Base-by-base conservation (phyloP, 768 basidiomycete species). In the Rhizopogon salebrosus region DNA sequence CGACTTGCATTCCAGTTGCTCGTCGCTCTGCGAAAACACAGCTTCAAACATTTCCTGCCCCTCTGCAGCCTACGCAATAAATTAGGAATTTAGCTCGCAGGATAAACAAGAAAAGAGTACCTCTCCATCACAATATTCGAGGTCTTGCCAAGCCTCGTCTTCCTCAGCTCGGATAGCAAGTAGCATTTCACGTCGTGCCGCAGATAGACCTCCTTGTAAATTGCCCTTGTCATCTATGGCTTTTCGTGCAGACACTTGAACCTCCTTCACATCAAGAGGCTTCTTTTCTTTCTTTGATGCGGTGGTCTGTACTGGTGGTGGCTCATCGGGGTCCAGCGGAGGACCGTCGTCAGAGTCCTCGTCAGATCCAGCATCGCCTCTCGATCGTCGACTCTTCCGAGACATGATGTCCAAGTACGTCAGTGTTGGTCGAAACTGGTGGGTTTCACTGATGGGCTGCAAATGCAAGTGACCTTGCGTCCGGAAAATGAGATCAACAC, bases 341-440 rank as follows among this genome's bases (percentile, higher is more conserved):
- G 88, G 87, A 0, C 84, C 89, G 49, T 88, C 85, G 52, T 90
- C 88, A 6, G 83, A 84, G 41, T 91, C 89, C 1, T 84, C 84
- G 52, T 85, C 89, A 3, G 77, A 80, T 7, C 76, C 82, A 31
- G 61, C 69, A 13, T 65, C 77, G 38, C 68, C 64, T 37, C 72
- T 70, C 20, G 74, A 72, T 42, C 78, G 81, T 59, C 75, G 80
- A 55, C 67, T 73, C 71, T 85, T 89, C 35, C 82, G 82, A 22
- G 84, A 82, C 51, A 86, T 64, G 54, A 80, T 68, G 64, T 93
- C 92, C 56, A 93, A 75, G 69, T 93, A 89, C 16, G 87, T 89
- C 58, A 92, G 69, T 3, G 87, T 85, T 8, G 91, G 91, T 41
- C 90, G 83, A 58, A 93, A 77, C 65, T 93, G 92, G 62, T 92